Evolutionary conservation across 108 stramenopile species (phyloP).

Genomic region (Fistulifera pelliculosa): DNA sequence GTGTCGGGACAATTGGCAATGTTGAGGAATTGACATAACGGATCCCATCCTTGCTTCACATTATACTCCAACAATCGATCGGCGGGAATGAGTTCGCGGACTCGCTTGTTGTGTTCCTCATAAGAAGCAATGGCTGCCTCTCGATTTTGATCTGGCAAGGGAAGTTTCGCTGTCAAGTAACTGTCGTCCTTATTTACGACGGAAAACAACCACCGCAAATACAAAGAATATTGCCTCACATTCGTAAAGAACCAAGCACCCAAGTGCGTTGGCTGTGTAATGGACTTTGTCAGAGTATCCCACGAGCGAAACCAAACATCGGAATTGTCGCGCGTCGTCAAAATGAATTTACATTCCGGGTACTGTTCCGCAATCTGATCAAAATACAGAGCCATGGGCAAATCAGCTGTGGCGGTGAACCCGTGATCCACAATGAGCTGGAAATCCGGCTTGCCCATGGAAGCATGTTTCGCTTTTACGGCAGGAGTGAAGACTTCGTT

Average conservation of each 20-base stretch:
- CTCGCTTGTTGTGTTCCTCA: constrained; percentile 53
- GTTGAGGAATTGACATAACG: constrained; percentile 65
- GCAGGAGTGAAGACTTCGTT: constrained; percentile 46
- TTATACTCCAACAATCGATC: constrained; percentile 60
- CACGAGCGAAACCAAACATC: constrained; percentile 72
- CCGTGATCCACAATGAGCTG: constrained; percentile 37
- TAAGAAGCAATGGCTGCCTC: constrained; percentile 44
- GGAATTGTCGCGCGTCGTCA: constrained; percentile 59
- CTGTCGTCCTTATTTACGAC: constrained; percentile 57
- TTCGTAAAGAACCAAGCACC: constrained; percentile 32
- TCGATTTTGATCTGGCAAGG: constrained; percentile 54
- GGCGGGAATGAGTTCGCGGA: constrained; percentile 47
- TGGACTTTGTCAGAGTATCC: constrained; percentile 51
- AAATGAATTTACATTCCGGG: constrained; percentile 73
- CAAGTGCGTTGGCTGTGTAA: constrained; percentile 42
- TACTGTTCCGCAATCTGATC: constrained; percentile 49
- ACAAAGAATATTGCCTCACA: constrained; percentile 44
- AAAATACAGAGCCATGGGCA: constrained; percentile 68
- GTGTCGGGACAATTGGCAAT: constrained; percentile 48
- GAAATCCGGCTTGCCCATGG: constrained; percentile 45
- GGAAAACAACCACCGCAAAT: constrained; percentile 70
- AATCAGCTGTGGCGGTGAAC: constrained; percentile 59
- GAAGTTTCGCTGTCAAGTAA: constrained; percentile 33
- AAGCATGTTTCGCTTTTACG: constrained; percentile 28
- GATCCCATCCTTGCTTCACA: constrained; percentile 67